A percentile compares a stretch with the other conserved stretches of the same genome.
Conservation (phyloP, 352 stramenopile species). For the Globisporangium uncinulatum region DNA sequence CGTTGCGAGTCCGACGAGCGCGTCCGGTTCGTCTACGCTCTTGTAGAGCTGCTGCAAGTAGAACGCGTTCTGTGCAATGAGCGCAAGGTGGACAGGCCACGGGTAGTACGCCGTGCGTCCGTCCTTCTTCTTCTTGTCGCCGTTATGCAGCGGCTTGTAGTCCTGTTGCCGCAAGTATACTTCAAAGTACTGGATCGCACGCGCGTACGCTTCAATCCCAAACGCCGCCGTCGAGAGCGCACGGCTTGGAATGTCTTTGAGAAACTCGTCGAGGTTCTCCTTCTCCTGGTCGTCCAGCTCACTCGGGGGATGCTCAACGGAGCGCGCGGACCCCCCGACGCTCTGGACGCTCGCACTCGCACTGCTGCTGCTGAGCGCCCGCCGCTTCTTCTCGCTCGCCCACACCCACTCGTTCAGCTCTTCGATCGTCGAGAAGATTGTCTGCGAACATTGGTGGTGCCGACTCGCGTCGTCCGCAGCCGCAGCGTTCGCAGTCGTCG, state of each 20-base stretch:
- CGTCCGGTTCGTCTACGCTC: constrained; percentile 68
- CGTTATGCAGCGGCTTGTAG: background rate
- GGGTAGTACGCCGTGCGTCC: constrained; percentile 2
- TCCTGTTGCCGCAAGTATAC: constrained; percentile 57
- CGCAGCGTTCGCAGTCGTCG: background rate
- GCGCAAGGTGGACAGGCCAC: constrained; percentile 32
- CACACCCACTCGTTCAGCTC: constrained; percentile 88
- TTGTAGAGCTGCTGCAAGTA: constrained; percentile 77
- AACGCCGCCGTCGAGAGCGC: constrained; percentile 66
- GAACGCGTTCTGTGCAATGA: constrained; percentile 57
- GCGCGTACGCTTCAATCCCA: constrained; percentile 61
- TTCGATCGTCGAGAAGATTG: constrained; percentile 82
- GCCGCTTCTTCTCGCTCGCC: constrained; percentile 75
- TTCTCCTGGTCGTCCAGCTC: constrained; percentile 73
- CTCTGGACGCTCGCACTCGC: constrained; percentile 22
- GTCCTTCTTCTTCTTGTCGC: background rate
- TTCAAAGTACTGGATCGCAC: constrained; percentile 76
- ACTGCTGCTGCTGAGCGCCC: constrained; percentile 49
- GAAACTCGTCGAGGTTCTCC: constrained; percentile 68
- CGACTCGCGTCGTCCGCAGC: constrained; percentile 65
- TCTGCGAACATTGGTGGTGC: constrained; percentile 82
- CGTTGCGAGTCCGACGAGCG: constrained; percentile 51
- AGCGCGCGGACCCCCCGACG: constrained; percentile 25
- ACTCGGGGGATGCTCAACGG: constrained; percentile 26
- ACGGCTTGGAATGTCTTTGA: constrained; percentile 64